Evolutionary conservation across 106 monocot genomes (phyloP), one percentile per base, ranked within the genome.

Genomic region (Apostasia shenzhenica): DNA sequence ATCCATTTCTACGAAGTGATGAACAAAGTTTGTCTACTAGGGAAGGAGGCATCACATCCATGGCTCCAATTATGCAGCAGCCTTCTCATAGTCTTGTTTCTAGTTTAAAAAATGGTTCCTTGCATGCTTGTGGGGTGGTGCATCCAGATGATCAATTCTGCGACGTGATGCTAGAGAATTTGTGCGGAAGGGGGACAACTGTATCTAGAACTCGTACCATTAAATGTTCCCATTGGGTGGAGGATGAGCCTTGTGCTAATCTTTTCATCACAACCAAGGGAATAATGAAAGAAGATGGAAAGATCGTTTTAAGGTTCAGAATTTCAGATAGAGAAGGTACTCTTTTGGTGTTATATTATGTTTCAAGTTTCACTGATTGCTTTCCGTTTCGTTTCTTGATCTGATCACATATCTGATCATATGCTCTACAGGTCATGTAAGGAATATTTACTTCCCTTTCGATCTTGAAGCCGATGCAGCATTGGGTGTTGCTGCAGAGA

Each of bases 311-410:
- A 3, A 73, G 81, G 67, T 81, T 88, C 45, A 76, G 79, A 54
- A 79, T 88, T 52, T 51, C 84, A 0, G 84, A 88, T 60, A 80
- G 77, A 63, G 79, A 84, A 59, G 82, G 88, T 81, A 71, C 57
- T 10, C 52, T 6, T 52, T 52, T 6, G 4, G n/a, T 57, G 11
- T 3, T 48, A 42, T n/a, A 38, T 44, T 14, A 1, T 6, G 45
- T 42, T 50, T 57, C 57, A 11, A 57, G 52, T 52, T 52, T 52
- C 52, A 10, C 52, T 52, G 10, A 6, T 6, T 52, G 10, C 7
- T 6, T 52, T 4, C 49, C 5, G 5, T 48, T 39, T 51, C 5
- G 5, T 54, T 54, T 7, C 8, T 54, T 7, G 5, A 37, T 6
- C 26, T 3, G 57, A 58, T 58, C 10, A 3, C 4, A 3, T 4